These are phyloP conservation scores for Asterophora lycoperdoides DNA, from an alignment of 768 basidiomycete species.

Conservation along the genomic window DNA sequence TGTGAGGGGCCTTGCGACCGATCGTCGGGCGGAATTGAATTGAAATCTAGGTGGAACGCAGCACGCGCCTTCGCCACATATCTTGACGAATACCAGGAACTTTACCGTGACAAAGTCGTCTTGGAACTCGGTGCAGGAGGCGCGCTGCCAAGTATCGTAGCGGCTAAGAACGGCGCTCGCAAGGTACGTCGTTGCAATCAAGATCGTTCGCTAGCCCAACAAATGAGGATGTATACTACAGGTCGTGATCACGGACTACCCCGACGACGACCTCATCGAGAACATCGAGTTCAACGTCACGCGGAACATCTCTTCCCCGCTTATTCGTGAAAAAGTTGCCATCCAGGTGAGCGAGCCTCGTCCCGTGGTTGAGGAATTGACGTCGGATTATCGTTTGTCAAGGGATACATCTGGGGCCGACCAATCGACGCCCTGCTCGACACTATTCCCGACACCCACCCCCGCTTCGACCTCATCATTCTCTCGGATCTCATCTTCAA, in stretches of 20 bases:
- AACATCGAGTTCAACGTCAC: slow-evolving; percentile 72
- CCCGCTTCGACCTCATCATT: slow-evolving; percentile 73
- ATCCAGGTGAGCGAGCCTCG: slow-evolving; percentile 22
- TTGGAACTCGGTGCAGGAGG: slow-evolving; percentile 95
- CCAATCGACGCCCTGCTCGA: slow-evolving; percentile 43
- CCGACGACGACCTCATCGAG: slow-evolving; percentile 67
- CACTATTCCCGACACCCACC: slow-evolving; percentile 14
- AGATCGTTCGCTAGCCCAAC: no score
- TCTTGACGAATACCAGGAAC: slow-evolving; percentile 48
- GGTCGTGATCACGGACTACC: slow-evolving; percentile 92
- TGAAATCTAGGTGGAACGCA: slow-evolving; percentile 67
- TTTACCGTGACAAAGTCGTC: slow-evolving; percentile 47
- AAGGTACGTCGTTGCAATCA: slow-evolving; percentile 40
- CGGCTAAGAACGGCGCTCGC: slow-evolving; percentile 63
- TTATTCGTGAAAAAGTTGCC: slow-evolving; percentile 31
- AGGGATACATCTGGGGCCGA: slow-evolving; percentile 86
- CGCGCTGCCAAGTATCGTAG: slow-evolving; percentile 79
- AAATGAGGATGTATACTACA: slow-evolving; percentile 22
- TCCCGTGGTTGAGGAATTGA: neutral
- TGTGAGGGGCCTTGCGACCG: slow-evolving; percentile 39
- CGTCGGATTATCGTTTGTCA: neutral
- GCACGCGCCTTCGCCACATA: slow-evolving; percentile 68
- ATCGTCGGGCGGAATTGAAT: neutral
- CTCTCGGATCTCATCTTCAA: slow-evolving; percentile 94
- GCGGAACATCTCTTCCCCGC: slow-evolving; percentile 41